Base-by-base conservation (phyloP, 345 rosid species). In the Trapa bicornis region DNA sequence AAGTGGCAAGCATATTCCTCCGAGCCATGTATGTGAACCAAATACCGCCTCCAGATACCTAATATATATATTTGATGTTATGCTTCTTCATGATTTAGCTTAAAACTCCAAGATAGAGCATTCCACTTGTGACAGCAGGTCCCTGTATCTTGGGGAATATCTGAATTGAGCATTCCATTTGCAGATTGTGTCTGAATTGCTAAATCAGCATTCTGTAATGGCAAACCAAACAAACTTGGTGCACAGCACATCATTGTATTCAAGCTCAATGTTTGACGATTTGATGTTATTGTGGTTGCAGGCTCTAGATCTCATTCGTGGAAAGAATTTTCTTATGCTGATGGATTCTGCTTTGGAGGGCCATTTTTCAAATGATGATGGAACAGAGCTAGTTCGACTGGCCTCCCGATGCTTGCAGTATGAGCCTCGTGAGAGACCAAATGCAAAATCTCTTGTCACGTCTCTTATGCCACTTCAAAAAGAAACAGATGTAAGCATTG, bases 291-390 rank as follows among this genome's bases (percentile, higher is more conserved):
- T 42, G 53, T 38, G 43, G 54, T 74, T 85, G 58, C 91, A 94
- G 99, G 99, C 99, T 70, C 96, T 94, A 53, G 99, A 94, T 75
- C 80, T 89, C 70, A 87, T 94, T 75, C 92, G 92, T 2, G 88
- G 91, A 65, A 94, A 94, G 75, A 94, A 91, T 76, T 87, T 89
- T 77, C 73, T 87, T 79, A 87, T 87, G 88, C 74, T 94, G 80
- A 94, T 91, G 96, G 97, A 91, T 76, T 94, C 99, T 47, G 91
- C 96, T 68, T 78, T 94, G 80, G 99, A 94, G 75, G 96, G 96
- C 66, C 93, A 89, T 71, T 86, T 86, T 78, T 91, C 96, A 50
- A 91, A 94, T 76, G 99, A 94, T 70, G 99, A 94, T 77, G 87
- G 97, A 79, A 79, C 96, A 42, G 96, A 94, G 78, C 78, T 94